Evolutionary conservation across 108 stramenopile genomes (phyloP), one percentile per base, ranked within the genome.

Genomic region (Parietichytrium sp.): DNA sequence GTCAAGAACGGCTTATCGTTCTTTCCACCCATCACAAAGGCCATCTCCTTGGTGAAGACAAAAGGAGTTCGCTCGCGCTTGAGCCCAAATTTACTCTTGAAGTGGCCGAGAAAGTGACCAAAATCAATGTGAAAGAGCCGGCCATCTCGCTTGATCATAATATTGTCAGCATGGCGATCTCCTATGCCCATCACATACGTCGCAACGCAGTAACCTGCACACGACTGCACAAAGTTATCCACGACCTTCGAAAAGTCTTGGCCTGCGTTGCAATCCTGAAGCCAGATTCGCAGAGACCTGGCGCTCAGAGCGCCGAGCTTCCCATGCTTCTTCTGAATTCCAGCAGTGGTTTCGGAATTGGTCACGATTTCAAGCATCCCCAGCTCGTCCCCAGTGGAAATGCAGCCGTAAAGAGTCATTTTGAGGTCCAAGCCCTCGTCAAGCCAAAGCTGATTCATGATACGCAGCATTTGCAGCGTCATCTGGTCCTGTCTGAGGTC

Each of bases 401-500:
- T 52, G 83, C 88, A 88, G 2, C 83, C 48, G 80, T 90, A 91
- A 15, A 86, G 49, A 51, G 29, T 61, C 79, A 85, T 55, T 16
- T 52, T 51, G 12, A 85, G 42, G 54, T 86, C 87, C 13, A 88
- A 48, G 31, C 82, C 82, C 15, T 88, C 86, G 4, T 38, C 82
- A 54, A 84, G 84, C 88, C 89, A 89, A 45, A 90, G 48, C 42
- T 27, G 38, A 78, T 91, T 85, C 91, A 91, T 91, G 23, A 91
- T 48, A 27, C 85, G 72, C 7, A 91, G 31, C 48, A 91, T 51
- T 54, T 91, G 91, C 55, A 91, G 82, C 10, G 86, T 90, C 49
- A 91, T 85, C 82, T 89, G 88, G 83, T 91, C 91, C 82, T 91
- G 91, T 3, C 91, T 85, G 42, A 91, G 80, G 81, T 91, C 91